phyloP scores from a whole-genome alignment of 768 basidiomycete species.

The Boletus sp. region DNA sequence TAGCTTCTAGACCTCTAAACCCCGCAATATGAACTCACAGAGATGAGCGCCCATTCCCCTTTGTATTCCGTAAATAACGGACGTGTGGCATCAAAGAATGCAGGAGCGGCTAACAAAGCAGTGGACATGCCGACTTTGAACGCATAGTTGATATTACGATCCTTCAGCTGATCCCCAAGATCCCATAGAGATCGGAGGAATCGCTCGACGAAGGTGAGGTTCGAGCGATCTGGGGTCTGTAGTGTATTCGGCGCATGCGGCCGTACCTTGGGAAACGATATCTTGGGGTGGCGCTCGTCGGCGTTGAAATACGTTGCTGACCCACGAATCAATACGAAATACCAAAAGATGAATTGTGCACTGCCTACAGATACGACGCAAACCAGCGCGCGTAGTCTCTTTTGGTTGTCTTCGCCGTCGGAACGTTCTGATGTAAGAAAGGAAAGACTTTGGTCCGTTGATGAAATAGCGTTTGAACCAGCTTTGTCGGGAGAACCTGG shows the following conservation, averaged over 20 bases:
- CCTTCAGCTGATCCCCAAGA: slow-evolving; percentile 58
- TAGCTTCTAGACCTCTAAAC: slow-evolving; percentile 11
- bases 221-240: slow-evolving; percentile 66
- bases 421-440: slow-evolving; percentile 22
- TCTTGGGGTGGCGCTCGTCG: slow-evolving; percentile 45
- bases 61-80: slow-evolving; percentile 77
- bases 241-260: slow-evolving; percentile 86
- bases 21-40: slow-evolving; percentile 47
- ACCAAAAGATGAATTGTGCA: background rate
- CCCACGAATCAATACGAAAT: slow-evolving; percentile 7
- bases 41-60: slow-evolving; percentile 96
- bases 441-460: slow-evolving; percentile 20
- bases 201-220: slow-evolving; percentile 59
- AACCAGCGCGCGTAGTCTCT: slow-evolving; percentile 18
- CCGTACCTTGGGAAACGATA: slow-evolving; percentile 76
- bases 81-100: slow-evolving; percentile 79
- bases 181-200: slow-evolving; percentile 73
- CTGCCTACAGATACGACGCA: slow-evolving; percentile 45
- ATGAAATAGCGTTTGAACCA: slow-evolving; percentile 42
- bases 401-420: slow-evolving; percentile 10
- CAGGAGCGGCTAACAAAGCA: slow-evolving; percentile 81
- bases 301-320: slow-evolving; percentile 56
- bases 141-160: slow-evolving; percentile 82
- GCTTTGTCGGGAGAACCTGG: slow-evolving; percentile 33
- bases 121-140: slow-evolving; percentile 85